Conservation (phyloP, 768 basidiomycete species). For the Naganishia kalamii region DNA sequence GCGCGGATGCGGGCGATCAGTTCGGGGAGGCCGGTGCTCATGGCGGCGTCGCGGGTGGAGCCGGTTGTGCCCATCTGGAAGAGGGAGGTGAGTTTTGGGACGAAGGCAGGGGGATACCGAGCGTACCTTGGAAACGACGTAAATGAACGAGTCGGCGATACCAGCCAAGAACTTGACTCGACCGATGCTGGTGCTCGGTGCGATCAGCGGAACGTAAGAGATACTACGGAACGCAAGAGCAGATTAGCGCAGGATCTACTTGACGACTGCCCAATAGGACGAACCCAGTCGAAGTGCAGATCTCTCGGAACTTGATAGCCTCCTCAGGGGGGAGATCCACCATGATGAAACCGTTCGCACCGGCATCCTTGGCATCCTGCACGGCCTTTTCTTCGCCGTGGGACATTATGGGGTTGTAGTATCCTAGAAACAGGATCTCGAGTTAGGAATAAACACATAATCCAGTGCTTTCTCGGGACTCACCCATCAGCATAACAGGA, state of each 20-base stretch:
- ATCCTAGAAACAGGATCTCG: constrained; percentile 55
- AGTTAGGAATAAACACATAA: neutral
- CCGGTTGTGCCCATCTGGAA: constrained; percentile 94
- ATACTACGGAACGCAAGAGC: constrained; percentile 54
- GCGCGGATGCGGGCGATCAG: constrained; percentile 77
- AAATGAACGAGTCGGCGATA: constrained; percentile 96
- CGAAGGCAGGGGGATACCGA: neutral
- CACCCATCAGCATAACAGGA: constrained; percentile 92
- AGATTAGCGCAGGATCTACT: neutral
- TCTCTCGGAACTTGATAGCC: constrained; percentile 78
- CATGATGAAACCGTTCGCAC: constrained; percentile 95
- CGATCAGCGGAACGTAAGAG: constrained; percentile 90
- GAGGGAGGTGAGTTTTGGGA: constrained; percentile 19
- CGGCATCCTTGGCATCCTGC: constrained; percentile 76
- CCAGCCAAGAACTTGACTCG: constrained; percentile 84
- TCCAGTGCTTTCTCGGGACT: constrained; percentile 19
- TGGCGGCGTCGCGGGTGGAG: constrained; percentile 63
- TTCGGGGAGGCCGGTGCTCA: constrained; percentile 72
- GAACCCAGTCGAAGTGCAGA: constrained; percentile 73
- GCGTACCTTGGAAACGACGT: constrained; percentile 88
- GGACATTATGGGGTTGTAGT: constrained; percentile 92
- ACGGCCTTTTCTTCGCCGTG: constrained; percentile 94
- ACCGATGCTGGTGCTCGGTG: constrained; percentile 79
- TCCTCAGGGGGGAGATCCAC: constrained; percentile 98
- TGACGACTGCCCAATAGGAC: constrained; percentile 47